These are phyloP conservation scores for Truncatella angustata DNA, from an alignment of 2,329 filamentous ascomycete species.

Conservation along the genomic window DNA sequence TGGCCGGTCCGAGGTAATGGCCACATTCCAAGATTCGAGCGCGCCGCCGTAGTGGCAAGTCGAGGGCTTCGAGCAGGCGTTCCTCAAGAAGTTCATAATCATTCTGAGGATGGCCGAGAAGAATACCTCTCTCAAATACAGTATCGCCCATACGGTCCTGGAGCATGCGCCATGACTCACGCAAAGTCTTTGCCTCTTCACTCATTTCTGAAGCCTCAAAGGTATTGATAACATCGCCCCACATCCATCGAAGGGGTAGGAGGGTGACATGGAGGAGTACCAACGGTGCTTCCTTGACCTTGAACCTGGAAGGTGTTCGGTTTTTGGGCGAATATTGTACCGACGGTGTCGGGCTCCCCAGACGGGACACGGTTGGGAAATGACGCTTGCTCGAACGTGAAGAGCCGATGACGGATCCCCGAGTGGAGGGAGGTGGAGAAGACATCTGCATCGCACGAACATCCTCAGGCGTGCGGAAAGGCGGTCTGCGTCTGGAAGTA, in stretches of 20 bases:
- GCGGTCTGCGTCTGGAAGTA: constrained; percentile 58
- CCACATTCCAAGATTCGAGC: constrained; percentile 73
- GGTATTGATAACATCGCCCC: constrained; percentile 53
- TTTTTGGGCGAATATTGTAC: constrained; percentile 54
- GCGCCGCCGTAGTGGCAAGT: constrained; percentile 62
- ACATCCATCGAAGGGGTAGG: constrained; percentile 66
- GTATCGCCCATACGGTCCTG: constrained; percentile 71
- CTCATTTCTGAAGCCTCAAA: constrained; percentile 30
- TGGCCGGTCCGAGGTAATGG: constrained; percentile 67
- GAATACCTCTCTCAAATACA: constrained; percentile 68
- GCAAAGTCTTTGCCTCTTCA: constrained; percentile 47
- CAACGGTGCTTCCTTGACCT: constrained; percentile 59
- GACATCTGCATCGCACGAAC: constrained; percentile 72
- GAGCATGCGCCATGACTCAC: constrained; percentile 64
- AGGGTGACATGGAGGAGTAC: constrained; percentile 78
- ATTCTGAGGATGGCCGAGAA: constrained; percentile 75
- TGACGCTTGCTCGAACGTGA: constrained; percentile 52
- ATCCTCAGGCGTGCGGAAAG: constrained; percentile 68
- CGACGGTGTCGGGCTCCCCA: constrained; percentile 53
- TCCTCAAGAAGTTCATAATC: constrained; percentile 81
- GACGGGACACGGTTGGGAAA: constrained; percentile 50
- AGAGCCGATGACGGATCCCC: constrained; percentile 40
- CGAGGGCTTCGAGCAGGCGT: constrained; percentile 70
- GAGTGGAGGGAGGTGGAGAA: constrained; percentile 59
- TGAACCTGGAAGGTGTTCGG: constrained; percentile 55